Percentiles rank a stretch among this genome's conserved stretches.
These are phyloP conservation scores for Sporisorium sorghi DNA, from an alignment of 1,284 basidiomycete genomes.

Conservation along the genomic window DNA sequence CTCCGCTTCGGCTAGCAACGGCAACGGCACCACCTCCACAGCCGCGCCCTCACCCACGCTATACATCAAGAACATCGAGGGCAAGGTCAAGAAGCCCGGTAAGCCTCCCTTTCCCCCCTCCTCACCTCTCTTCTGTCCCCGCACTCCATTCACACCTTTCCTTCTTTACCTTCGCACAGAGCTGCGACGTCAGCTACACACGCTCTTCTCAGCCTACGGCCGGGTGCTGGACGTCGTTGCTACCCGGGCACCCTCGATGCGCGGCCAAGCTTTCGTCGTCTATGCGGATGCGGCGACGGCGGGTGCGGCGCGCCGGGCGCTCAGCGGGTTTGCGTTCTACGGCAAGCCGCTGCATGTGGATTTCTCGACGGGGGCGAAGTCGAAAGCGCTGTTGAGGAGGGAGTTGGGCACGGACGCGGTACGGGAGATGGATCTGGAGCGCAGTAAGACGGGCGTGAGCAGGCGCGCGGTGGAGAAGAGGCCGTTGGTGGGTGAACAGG, in stretches of 20 bases:
- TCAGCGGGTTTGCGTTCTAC: slow-evolving; percentile 92
- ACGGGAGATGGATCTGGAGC: slow-evolving; percentile 42
- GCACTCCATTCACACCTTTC: slow-evolving; percentile 5
- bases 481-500: too few relatives aligned
- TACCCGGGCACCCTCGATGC: slow-evolving; percentile 86
- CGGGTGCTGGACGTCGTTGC: slow-evolving; percentile 93
- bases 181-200: slow-evolving; percentile 83
- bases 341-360: slow-evolving; percentile 84
- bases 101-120: slow-evolving; percentile 41
- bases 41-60: slow-evolving; percentile 81
- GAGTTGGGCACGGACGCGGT: slow-evolving; percentile 59
- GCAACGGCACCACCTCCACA: neutral
- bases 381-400: slow-evolving; percentile 77
- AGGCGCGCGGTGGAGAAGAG: slow-evolving; percentile 52
- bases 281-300: slow-evolving; percentile 87
- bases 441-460: slow-evolving; percentile 8
- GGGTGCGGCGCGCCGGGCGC: slow-evolving; percentile 88
- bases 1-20: slow-evolving; percentile 4
- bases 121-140: neutral
- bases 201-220: slow-evolving; percentile 92
- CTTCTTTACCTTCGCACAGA: slow-evolving; percentile 72
- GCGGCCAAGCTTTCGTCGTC: slow-evolving; percentile 97
- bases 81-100: slow-evolving; percentile 89
- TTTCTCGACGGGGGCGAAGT: slow-evolving; percentile 83
- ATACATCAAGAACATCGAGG: slow-evolving; percentile 93